A percentile compares a stretch with the other conserved stretches of the same genome.
phyloP scores from a whole-genome alignment of 1,139 yeast species.

The Hansenula lynferdii region DNA sequence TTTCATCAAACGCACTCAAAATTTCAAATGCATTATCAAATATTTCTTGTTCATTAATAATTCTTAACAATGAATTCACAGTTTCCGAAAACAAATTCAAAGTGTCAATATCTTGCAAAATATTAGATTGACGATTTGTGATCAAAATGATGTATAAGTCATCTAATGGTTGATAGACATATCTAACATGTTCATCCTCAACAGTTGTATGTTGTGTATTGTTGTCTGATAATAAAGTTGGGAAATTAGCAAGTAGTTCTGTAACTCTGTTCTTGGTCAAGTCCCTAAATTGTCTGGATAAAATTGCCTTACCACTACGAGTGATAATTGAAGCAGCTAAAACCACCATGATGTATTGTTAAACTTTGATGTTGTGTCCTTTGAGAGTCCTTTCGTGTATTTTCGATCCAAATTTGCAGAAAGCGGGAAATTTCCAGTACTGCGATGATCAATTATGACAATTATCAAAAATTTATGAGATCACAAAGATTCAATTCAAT shows the following conservation, averaged over 20 bases:
- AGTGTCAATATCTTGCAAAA: slow-evolving; percentile 91
- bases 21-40: slow-evolving; percentile 85
- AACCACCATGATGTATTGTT: slow-evolving; percentile 47
- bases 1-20: slow-evolving; percentile 90
- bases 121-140: slow-evolving; percentile 89
- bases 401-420: too few species aligned
- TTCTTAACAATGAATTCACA: slow-evolving; percentile 68
- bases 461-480: too few species aligned
- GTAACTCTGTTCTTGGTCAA: slow-evolving; percentile 83
- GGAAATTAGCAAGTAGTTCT: slow-evolving; percentile 81
- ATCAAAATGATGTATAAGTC: slow-evolving; percentile 88
- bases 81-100: slow-evolving; percentile 81
- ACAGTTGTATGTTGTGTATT: slow-evolving; percentile 90
- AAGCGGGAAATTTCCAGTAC: too few species aligned
- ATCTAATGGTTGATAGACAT: slow-evolving; percentile 94
- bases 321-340: slow-evolving; percentile 96
- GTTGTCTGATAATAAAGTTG: slow-evolving; percentile 65
- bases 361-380: too few species aligned
- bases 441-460: too few species aligned
- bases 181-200: slow-evolving; percentile 89
- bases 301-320: slow-evolving; percentile 88
- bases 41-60: slow-evolving; percentile 79
- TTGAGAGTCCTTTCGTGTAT: background rate
- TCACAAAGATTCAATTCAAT: too few species aligned
- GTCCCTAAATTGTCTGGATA: slow-evolving; percentile 91